Evolutionary conservation across 1,139 yeast species (phyloP).

Genomic region (Yamadazyma sp.): DNA sequence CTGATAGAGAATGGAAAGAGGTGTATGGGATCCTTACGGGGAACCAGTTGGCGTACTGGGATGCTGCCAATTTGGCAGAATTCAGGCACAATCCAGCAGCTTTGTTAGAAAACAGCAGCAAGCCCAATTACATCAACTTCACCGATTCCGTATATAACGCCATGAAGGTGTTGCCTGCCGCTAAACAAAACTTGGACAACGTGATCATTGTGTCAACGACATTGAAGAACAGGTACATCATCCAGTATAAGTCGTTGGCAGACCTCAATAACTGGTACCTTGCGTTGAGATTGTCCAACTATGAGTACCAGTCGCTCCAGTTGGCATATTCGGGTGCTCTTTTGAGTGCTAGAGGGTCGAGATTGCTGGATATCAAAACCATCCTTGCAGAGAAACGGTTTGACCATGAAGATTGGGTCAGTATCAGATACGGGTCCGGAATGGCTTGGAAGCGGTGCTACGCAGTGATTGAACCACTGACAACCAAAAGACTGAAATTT

Average conservation of each 20-base stretch:
- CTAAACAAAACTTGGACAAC: constrained; percentile 65
- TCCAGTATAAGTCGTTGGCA: constrained; percentile 67
- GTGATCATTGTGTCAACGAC: constrained; percentile 89
- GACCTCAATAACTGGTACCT: constrained; percentile 71
- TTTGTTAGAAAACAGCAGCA: constrained; percentile 54
- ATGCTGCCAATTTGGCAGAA: constrained; percentile 71
- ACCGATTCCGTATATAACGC: constrained; percentile 89
- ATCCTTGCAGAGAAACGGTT: constrained; percentile 82
- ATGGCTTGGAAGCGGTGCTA: constrained; percentile 97
- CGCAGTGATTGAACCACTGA: constrained; percentile 82
- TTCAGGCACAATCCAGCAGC: constrained; percentile 48
- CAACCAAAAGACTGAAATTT: constrained; percentile 44
- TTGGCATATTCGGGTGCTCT: constrained; percentile 96
- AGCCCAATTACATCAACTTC: constrained; percentile 88
- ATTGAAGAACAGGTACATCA: constrained; percentile 76
- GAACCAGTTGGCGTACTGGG: constrained; percentile 90
- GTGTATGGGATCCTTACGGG: constrained; percentile 92
- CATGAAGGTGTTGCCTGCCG: constrained; percentile 58
- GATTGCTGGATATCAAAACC: constrained; percentile 82
- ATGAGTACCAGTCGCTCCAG: constrained; percentile 79
- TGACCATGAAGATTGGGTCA: constrained; percentile 91
- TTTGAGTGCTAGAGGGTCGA: constrained; percentile 81
- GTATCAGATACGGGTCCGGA: constrained; percentile 92
- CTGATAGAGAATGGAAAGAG: constrained; percentile 84
- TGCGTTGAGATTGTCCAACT: constrained; percentile 76